Percentiles rank a stretch among this genome's conserved stretches.
phyloP scores from a whole-genome alignment of 495 filamentous ascomycete species.

The Aspergillus steynii region DNA sequence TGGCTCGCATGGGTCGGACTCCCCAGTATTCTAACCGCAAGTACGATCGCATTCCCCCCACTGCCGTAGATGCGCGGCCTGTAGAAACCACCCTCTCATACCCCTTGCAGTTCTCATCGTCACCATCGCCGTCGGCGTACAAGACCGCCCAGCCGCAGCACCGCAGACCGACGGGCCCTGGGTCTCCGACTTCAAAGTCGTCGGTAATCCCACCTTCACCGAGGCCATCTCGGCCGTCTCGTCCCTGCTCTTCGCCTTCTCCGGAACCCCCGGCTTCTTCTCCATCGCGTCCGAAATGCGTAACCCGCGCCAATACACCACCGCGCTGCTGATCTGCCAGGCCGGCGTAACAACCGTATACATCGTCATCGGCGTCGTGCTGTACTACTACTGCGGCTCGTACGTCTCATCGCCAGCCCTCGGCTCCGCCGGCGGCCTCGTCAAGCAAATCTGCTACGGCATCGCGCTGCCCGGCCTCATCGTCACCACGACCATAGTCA shows the following conservation, averaged over 20 bases:
- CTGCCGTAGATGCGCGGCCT: constrained; percentile 24
- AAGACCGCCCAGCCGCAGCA: constrained; percentile 40
- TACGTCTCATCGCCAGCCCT: constrained; percentile 71
- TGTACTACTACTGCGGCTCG: constrained; percentile 69
- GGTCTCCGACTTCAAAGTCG: constrained; percentile 34
- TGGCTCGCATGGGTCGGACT: constrained; percentile 44
- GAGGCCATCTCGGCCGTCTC: constrained; percentile 58
- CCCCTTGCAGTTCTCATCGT: constrained; percentile 62
- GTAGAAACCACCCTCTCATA: background rate
- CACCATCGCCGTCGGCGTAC: constrained; percentile 65
- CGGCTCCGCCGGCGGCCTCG: constrained; percentile 56
- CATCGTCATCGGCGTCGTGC: constrained; percentile 60
- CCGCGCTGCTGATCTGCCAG: constrained; percentile 51
- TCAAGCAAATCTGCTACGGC: constrained; percentile 73
- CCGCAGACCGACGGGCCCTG: constrained; percentile 28
- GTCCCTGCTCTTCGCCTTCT: constrained; percentile 68
- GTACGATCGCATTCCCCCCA: constrained; percentile 19
- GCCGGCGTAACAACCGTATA: constrained; percentile 60
- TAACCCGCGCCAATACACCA: constrained; percentile 59
- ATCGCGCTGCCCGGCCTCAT: constrained; percentile 62
- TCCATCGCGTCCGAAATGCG: constrained; percentile 75
- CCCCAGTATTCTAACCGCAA: constrained; percentile 35
- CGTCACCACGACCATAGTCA: constrained; percentile 30
- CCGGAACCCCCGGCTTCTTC: constrained; percentile 67
- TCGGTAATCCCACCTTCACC: constrained; percentile 29